phyloP scores from a whole-genome alignment of 2,329 filamentous ascomycete species.

The Aspergillus jensenii region DNA sequence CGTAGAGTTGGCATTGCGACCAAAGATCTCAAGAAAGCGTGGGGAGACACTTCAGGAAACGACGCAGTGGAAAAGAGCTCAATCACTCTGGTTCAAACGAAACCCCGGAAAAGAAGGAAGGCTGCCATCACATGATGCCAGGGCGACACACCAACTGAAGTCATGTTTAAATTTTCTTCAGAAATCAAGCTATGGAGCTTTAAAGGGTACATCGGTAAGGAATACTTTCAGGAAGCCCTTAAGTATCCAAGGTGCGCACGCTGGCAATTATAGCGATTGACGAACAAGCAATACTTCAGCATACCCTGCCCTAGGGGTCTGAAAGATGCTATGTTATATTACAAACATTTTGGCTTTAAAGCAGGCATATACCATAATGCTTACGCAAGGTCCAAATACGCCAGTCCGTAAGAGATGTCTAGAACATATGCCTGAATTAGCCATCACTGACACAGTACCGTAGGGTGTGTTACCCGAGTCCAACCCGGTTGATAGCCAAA shows the following conservation, averaged over 20 bases:
- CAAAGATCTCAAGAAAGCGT: background rate
- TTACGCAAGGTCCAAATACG: no score
- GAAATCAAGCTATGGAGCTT: background rate
- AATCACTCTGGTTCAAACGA: background rate
- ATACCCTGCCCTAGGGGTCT: no score
- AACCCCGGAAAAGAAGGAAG: background rate
- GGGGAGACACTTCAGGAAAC: background rate
- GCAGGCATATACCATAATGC: no score
- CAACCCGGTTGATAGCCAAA: no score
- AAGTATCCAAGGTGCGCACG: no score
- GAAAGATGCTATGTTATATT: no score
- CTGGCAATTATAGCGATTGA: background rate
- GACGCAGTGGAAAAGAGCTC: background rate
- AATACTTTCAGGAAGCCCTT: background rate
- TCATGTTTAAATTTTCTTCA: background rate
- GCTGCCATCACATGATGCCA: slow-evolving; percentile 8
- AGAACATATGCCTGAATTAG: no score
- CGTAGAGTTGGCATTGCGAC: slow-evolving; percentile 3
- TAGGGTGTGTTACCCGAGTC: no score
- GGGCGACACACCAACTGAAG: background rate
- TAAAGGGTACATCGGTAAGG: background rate
- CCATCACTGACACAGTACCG: no score
- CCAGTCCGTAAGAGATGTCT: no score
- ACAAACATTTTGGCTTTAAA: no score
- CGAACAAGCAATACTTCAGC: background rate